phyloP scores from a whole-genome alignment of 2,329 filamentous ascomycete species.

The Sclerotinia borealis region DNA sequence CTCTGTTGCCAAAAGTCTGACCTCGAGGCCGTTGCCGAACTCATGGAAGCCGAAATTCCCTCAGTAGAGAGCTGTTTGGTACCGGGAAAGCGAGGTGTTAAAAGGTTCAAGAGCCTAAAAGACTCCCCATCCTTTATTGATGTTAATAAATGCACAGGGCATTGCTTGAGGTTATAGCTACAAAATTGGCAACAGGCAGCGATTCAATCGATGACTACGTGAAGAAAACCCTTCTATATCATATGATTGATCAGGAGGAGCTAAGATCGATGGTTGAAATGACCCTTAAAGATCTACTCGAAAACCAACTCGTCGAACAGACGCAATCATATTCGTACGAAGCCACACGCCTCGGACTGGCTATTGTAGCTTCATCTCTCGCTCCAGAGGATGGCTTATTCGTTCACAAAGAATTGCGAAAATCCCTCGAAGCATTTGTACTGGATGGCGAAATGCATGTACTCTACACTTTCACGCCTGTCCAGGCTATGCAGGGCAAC shows the following conservation, averaged over 20 bases:
- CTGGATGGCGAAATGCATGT: slow-evolving; percentile 79
- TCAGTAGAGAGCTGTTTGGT: slow-evolving; percentile 62
- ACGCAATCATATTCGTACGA: slow-evolving; percentile 47
- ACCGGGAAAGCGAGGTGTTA: slow-evolving; percentile 61
- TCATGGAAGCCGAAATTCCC: slow-evolving; percentile 68
- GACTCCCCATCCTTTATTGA: not conserved
- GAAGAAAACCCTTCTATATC: slow-evolving; percentile 58
- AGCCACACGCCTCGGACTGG: slow-evolving; percentile 61
- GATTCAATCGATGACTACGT: slow-evolving; percentile 64
- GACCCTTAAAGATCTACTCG: slow-evolving; percentile 52
- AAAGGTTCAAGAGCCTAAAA: slow-evolving; percentile 43
- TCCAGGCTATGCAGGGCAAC: slow-evolving; percentile 49
- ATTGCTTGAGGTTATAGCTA: slow-evolving; percentile 63
- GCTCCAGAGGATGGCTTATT: slow-evolving; percentile 71
- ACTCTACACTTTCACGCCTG: slow-evolving; percentile 70
- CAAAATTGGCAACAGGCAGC: slow-evolving; percentile 58
- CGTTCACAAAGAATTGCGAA: slow-evolving; percentile 60
- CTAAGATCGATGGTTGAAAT: slow-evolving; percentile 50
- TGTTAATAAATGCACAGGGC: slow-evolving; percentile 43
- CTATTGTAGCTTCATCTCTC: slow-evolving; percentile 66
- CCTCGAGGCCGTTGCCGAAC: slow-evolving; percentile 60
- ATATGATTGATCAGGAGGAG: slow-evolving; percentile 45
- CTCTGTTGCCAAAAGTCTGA: slow-evolving; percentile 65
- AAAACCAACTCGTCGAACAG: slow-evolving; percentile 48
- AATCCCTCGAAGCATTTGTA: slow-evolving; percentile 65